A percentile compares a stretch with the other conserved stretches of the same genome.
Conservation (phyloP, 352 stramenopile genomes). For the Phytophthora quininea region DNA sequence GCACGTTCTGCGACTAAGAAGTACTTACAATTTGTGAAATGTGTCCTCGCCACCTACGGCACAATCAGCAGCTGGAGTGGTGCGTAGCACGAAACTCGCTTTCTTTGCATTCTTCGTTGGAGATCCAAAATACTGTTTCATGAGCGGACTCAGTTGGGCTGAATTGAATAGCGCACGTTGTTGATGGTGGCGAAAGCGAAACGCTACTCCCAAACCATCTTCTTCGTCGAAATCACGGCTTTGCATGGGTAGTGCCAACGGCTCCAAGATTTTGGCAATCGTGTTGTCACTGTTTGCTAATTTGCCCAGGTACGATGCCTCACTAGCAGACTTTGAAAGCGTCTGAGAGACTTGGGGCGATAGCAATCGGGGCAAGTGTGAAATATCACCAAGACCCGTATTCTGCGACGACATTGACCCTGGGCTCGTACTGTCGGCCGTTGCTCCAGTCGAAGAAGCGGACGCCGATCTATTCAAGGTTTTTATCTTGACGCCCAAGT, state of each 20-base stretch:
- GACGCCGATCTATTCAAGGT: slow-evolving; percentile 27
- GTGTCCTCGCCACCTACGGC: slow-evolving; percentile 82
- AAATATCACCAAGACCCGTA: slow-evolving; percentile 12
- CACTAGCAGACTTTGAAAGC: slow-evolving; percentile 51
- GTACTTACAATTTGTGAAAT: slow-evolving; percentile 73
- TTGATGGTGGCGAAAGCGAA: slow-evolving; percentile 60
- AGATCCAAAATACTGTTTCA: slow-evolving; percentile 78
- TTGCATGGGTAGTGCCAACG: slow-evolving; percentile 1
- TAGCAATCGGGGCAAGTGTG: slow-evolving; percentile 35
- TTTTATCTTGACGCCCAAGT: slow-evolving; percentile 47
- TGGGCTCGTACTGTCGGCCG: slow-evolving; percentile 8
- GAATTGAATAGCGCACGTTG: slow-evolving; percentile 77
- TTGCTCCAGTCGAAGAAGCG: slow-evolving; percentile 14
- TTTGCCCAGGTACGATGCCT: slow-evolving; percentile 57
- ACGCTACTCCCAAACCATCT: slow-evolving; percentile 8
- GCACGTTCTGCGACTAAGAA: neutral
- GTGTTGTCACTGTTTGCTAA: slow-evolving; percentile 59
- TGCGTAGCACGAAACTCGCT: slow-evolving; percentile 75
- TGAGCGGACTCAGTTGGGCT: slow-evolving; percentile 76
- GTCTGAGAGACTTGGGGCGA: slow-evolving; percentile 32
- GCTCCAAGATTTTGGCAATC: slow-evolving; percentile 60
- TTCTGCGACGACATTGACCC: slow-evolving; percentile 15
- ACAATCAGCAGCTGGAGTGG: slow-evolving; percentile 70
- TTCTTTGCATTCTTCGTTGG: slow-evolving; percentile 70
- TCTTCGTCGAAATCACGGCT: slow-evolving; percentile 18